Percentiles rank a stretch among this genome's conserved stretches.
These are phyloP conservation scores for Endothia cerciana DNA, from an alignment of 2,329 filamentous ascomycete species.

Conservation along the genomic window DNA sequence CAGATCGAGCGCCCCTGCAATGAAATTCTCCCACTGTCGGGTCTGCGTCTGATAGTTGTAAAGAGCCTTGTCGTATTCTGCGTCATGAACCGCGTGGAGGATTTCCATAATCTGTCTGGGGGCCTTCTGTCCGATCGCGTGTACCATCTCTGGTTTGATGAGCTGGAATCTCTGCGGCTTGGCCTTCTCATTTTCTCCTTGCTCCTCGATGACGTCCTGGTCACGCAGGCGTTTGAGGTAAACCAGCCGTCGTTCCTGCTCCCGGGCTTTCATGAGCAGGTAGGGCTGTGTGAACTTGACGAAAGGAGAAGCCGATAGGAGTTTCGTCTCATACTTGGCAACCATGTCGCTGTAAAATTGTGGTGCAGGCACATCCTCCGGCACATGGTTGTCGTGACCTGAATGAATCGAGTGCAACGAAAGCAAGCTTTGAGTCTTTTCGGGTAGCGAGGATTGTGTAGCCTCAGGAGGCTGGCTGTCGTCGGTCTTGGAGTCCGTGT, in stretches of 20 bases:
- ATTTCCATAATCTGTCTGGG: constrained; percentile 91
- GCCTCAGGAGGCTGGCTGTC: constrained; percentile 30
- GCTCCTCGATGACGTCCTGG: constrained; percentile 65
- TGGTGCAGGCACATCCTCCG: constrained; percentile 81
- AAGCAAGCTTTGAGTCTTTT: constrained; percentile 36
- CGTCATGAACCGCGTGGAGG: constrained; percentile 90
- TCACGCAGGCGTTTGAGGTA: constrained; percentile 84
- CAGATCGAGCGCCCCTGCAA: constrained; percentile 83
- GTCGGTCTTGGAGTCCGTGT: constrained; percentile 26
- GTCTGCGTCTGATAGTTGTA: constrained; percentile 95
- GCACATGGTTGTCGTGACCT: constrained; percentile 59
- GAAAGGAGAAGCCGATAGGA: constrained; percentile 93
- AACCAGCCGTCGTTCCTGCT: constrained; percentile 82
- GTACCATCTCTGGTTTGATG: constrained; percentile 94
- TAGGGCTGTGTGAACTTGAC: constrained; percentile 95
- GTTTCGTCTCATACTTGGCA: constrained; percentile 87
- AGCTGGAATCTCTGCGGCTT: constrained; percentile 80
- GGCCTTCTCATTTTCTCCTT: constrained; percentile 61
- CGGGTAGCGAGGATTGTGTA: constrained; percentile 27
- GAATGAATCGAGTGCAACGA: constrained; percentile 47
- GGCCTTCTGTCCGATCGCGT: constrained; percentile 77
- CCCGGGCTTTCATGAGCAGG: constrained; percentile 86
- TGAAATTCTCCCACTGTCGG: constrained; percentile 93
- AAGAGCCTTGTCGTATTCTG: constrained; percentile 92
- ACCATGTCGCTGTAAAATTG: constrained; percentile 97